Percentiles rank a stretch among this genome's conserved stretches.
phyloP scores from a whole-genome alignment of 73 alveolate genomes.

The Paramecium caudatum region DNA sequence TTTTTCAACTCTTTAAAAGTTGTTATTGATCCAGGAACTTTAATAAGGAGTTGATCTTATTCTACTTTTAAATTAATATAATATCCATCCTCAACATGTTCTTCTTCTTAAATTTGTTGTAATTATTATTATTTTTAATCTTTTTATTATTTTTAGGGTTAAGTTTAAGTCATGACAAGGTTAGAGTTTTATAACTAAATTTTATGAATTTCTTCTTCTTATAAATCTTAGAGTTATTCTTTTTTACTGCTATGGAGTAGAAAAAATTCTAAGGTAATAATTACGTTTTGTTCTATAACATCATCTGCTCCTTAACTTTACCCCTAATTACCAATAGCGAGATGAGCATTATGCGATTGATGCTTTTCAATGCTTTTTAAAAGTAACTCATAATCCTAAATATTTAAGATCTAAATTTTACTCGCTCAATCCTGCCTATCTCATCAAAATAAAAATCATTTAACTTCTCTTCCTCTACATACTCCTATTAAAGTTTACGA shows the following conservation, averaged over 20 bases:
- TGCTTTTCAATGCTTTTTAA: not conserved
- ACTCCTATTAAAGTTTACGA: not conserved
- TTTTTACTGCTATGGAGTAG: not conserved
- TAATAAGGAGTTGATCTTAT: not conserved
- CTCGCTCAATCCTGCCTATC: constrained; percentile 3
- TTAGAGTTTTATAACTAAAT: not conserved
- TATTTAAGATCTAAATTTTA: not conserved
- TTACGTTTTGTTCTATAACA: not conserved
- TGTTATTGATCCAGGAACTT: constrained; percentile 15
- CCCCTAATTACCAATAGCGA: not conserved
- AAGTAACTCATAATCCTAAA: constrained; percentile 20
- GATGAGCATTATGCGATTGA: not conserved
- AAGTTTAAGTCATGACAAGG: not conserved
- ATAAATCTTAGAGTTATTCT: not conserved
- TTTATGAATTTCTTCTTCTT: constrained; percentile 2
- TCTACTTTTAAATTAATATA: not conserved
- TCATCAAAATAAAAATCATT: constrained; percentile 19
- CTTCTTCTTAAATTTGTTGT: not conserved
- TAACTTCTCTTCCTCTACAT: not conserved
- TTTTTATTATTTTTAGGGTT: no score
- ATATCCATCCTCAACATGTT: constrained; percentile 2
- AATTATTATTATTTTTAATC: not conserved
- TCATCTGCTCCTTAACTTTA: constrained; percentile 19
- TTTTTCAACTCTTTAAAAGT: constrained; percentile 29
- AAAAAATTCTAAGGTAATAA: not conserved